These are phyloP conservation scores for Penicillium occitanis DNA, from an alignment of 2,329 filamentous ascomycete genomes.

Conservation along the genomic window DNA sequence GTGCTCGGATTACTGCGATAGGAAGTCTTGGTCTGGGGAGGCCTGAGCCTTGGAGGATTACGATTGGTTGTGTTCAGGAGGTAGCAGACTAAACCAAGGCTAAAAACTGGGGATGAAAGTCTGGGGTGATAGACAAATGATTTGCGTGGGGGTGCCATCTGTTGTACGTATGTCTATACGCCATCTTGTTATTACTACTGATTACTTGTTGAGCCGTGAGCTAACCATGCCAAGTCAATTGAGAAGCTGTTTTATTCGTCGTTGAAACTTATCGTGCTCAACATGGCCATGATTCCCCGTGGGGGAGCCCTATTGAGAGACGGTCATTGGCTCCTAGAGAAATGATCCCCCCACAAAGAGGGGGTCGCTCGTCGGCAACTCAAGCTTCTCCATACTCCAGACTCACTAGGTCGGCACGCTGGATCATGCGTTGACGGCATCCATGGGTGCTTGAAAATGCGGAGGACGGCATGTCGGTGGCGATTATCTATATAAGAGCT, in stretches of 20 bases:
- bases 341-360: not conserved
- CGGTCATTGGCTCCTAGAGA: not conserved
- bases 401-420: not conserved
- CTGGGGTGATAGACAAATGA: not conserved
- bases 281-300: not conserved
- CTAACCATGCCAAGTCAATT: not conserved
- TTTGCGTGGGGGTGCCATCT: not conserved
- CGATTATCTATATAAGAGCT: slow-evolving; percentile 10
- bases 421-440: not conserved
- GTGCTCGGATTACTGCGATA: not conserved
- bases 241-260: not conserved
- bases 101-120: slow-evolving; percentile 5
- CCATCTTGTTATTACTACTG: not conserved
- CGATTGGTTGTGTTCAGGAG: not conserved
- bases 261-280: not conserved
- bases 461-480: not conserved
- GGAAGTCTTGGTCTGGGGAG: not conserved
- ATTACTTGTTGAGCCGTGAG: not conserved
- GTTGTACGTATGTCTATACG: not conserved
- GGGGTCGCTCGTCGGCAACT: not conserved
- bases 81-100: not conserved
- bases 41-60: not conserved
- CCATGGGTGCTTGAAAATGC: not conserved
- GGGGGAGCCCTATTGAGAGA: not conserved
- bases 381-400: slow-evolving; percentile 6